Evolutionary conservation across 2,329 filamentous ascomycete species (phyloP), one percentile per base, ranked within the genome.

Genomic region (Pseudocercospora fijiensis): DNA sequence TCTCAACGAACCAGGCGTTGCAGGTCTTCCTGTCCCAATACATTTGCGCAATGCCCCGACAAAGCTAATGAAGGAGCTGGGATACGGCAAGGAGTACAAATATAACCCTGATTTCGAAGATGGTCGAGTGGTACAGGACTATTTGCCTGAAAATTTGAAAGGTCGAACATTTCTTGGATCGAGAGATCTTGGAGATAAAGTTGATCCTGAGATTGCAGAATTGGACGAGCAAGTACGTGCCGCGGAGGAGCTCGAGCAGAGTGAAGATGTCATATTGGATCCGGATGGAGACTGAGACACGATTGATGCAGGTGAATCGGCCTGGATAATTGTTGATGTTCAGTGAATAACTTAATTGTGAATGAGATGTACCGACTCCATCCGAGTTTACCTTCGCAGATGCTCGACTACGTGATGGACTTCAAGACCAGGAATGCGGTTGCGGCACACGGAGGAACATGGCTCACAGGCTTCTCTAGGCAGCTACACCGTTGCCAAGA

Each of bases 11-110:
- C 93, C 93, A 0, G 94, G 93, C 0, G 83, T 96, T 2, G 93
- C 92, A 0, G 86, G 85, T 0, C 75, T 97, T 57, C 90, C 92
- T 0, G 88, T 99, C 22, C 95, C 95, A 1, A 78, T 95, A 43
- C 95, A 98, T 76, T 78, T 99, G 63, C 83, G 95, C 63, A 98
- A 98, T 76, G 95, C 95, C 8, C 94, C 95, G 0, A 98, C 95
- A 1, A 85, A 88, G 69, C 76, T 98, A 68, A 96, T 99, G 94
- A 90, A 93, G 72, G 94, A 97, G 70, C 80, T 98, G 69, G 94
- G 92, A 0, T 96, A 92, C 73, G 93, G 93, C 0, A 88, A 87
- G 57, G 90, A 92, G 75, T 99, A 99, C 78, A 98, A 98, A 77
- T 98, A 99, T 74, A 96, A 96, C 70, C 95, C 95, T 0, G 91